phyloP scores from a whole-genome alignment of 805 yeast species.

The Wickerhamomyces queroliae region DNA sequence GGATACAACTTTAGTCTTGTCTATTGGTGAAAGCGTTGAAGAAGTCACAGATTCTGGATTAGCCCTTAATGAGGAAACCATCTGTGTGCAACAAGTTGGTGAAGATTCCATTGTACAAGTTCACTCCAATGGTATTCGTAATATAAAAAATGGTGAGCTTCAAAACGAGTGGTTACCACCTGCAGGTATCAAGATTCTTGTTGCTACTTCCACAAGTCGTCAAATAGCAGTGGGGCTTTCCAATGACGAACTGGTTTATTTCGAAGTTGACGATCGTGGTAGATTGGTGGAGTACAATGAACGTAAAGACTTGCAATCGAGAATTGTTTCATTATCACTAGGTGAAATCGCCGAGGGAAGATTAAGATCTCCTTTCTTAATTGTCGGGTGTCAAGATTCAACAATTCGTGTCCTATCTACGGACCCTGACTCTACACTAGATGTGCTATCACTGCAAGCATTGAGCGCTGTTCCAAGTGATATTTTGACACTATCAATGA shows the following conservation, averaged over 20 bases:
- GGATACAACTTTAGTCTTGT: slow-evolving; percentile 64
- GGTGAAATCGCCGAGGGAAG: slow-evolving; percentile 45
- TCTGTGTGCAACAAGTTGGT: slow-evolving; percentile 69
- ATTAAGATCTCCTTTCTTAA: slow-evolving; percentile 49
- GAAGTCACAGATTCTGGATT: slow-evolving; percentile 67
- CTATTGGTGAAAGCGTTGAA: slow-evolving; percentile 76
- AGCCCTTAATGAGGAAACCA: slow-evolving; percentile 49
- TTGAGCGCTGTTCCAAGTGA: slow-evolving; percentile 45
- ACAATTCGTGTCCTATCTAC: slow-evolving; percentile 65
- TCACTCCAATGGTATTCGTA: slow-evolving; percentile 63
- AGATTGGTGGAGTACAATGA: slow-evolving; percentile 67
- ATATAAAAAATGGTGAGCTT: slow-evolving; percentile 31
- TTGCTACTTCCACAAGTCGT: slow-evolving; percentile 55
- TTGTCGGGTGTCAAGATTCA: slow-evolving; percentile 67
- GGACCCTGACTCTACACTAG: slow-evolving; percentile 53
- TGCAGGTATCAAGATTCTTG: slow-evolving; percentile 56
- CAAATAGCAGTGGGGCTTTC: slow-evolving; percentile 73
- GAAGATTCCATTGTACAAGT: slow-evolving; percentile 60
- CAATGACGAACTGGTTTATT: slow-evolving; percentile 71
- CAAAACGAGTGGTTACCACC: slow-evolving; percentile 74
- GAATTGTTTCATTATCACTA: slow-evolving; percentile 38
- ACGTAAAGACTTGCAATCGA: slow-evolving; percentile 45
- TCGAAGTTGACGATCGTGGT: slow-evolving; percentile 67
- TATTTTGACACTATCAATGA: slow-evolving; percentile 22
- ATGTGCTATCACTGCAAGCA: slow-evolving; percentile 57